Evolutionary conservation across 73 alveolate genomes (phyloP), one percentile per base, ranked within the genome.

Genomic region (Blepharisma stoltei): DNA sequence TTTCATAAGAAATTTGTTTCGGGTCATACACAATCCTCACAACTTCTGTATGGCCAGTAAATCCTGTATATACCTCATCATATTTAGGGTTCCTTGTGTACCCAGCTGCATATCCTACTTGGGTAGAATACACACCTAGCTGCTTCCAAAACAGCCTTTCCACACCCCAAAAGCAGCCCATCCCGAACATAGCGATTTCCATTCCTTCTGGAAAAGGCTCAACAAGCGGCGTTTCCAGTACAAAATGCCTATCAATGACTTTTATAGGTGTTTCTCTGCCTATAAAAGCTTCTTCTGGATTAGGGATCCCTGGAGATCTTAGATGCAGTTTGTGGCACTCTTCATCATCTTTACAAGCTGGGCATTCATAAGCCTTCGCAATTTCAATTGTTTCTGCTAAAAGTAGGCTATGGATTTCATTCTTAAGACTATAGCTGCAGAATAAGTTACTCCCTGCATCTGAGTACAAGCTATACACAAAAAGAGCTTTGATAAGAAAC

Each of bases 11-110:
- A 27, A 37, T 77, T 54, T 69, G 76, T 68, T 43, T 55, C 0
- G 93, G 90, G 53, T 89, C 89, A 47, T 75, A 86, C 25, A 80
- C 83, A 53, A 89, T 84, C 32, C 76, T 71, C 65, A 87, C 91
- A 71, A 84, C 93, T 81, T 89, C 96, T 5, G 96, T 86, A 76
- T 88, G 93, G 48, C 89, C 89, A n/a, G 93, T 89, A 9, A 55
- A 37, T 25, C 92, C 93, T 54, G 89, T 86, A 54, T 85, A 86
- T 3, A 80, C 92, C 55, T 67, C 87, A 85, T 86, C 79, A 70
- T 82, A 87, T 47, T 70, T 85, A 18, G 96, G 96, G 55, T 86
- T 83, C 43, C 80, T 76, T 5, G 89, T 81, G 50, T 67, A 54
- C 43, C 93, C 93, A 27, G 86, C 92, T 7, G 87, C 83, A 54